Conservation (phyloP, 495 filamentous ascomycete genomes). For the Bryoglossum gracile region DNA sequence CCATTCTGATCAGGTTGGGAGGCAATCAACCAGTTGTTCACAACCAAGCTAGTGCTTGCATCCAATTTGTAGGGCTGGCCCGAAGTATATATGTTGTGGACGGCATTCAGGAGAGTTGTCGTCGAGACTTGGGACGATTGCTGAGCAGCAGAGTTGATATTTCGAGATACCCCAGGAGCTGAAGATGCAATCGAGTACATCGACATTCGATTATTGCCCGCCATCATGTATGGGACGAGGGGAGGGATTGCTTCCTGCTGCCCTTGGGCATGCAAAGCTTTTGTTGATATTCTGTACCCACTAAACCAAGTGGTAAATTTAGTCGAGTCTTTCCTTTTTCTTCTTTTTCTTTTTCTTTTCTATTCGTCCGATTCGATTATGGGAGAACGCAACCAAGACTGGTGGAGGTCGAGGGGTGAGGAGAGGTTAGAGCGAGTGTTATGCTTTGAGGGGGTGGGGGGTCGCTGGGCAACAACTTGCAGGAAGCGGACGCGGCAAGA, state of each 20-base stretch:
- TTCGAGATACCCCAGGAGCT: conserved; percentile 48
- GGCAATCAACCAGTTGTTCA: conserved; percentile 90
- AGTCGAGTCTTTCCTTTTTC: not conserved
- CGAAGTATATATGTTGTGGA: conserved; percentile 83
- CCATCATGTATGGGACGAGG: conserved; percentile 39
- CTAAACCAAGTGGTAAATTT: not conserved
- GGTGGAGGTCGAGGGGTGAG: not conserved
- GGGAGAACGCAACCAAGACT: not conserved
- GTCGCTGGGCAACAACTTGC: conserved; percentile 23
- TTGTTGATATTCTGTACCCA: conserved; percentile 12
- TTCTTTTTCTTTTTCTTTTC: not conserved
- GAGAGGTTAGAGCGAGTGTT: conserved; percentile 8
- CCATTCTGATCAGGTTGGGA: conserved; percentile 58
- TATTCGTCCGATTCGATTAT: not conserved
- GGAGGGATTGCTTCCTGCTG: not conserved
- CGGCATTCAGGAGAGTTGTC: conserved; percentile 80
- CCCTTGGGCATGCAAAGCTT: conserved; percentile 7
- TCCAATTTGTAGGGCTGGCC: conserved; percentile 76
- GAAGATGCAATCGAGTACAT: conserved; percentile 75
- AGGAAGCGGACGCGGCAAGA: not conserved
- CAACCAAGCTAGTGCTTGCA: conserved; percentile 84
- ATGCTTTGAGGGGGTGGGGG: conserved; percentile 6
- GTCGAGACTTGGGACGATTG: conserved; percentile 80
- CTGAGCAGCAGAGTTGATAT: conserved; percentile 43
- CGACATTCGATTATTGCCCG: conserved; percentile 69